Evolutionary conservation across 2,329 filamentous ascomycete genomes (phyloP).

Genomic region (Penicillium sp.): DNA sequence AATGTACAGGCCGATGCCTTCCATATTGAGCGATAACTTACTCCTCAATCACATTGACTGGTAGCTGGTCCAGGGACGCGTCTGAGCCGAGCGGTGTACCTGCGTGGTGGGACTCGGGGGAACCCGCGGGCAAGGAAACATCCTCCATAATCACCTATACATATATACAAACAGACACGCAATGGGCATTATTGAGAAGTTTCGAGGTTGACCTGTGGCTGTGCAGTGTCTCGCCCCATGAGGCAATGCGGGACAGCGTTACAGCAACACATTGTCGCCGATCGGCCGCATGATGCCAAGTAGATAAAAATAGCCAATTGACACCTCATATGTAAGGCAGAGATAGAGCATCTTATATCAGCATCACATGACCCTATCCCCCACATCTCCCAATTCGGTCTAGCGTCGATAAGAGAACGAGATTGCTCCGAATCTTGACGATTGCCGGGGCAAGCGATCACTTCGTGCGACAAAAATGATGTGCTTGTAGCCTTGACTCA

Average conservation of each 20-base stretch:
- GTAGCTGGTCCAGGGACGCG: constrained; percentile 23
- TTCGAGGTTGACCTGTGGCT: constrained; percentile 16
- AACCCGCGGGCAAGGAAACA: constrained; percentile 12
- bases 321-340: not conserved
- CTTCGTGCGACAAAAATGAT: not conserved
- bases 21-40: constrained; percentile 8
- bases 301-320: constrained; percentile 8
- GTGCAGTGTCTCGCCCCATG: constrained; percentile 12
- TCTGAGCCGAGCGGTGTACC: not conserved
- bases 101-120: constrained; percentile 2
- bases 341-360: not conserved
- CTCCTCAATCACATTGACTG: constrained; percentile 24
- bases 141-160: constrained; percentile 29
- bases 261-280: constrained; percentile 4
- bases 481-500: not conserved
- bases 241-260: constrained; percentile 9
- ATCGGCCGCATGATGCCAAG: constrained; percentile 8
- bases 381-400: constrained; percentile 6
- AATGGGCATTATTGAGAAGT: constrained; percentile 5
- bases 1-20: not conserved
- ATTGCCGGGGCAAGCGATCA: not conserved
- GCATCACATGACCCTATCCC: constrained; percentile 1
- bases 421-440: constrained; percentile 4
- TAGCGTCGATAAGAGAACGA: constrained; percentile 10
- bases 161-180: constrained; percentile 14